These are phyloP conservation scores for Croton laevigatus DNA, from an alignment of 441 rosid species.

Conservation along the genomic window DNA sequence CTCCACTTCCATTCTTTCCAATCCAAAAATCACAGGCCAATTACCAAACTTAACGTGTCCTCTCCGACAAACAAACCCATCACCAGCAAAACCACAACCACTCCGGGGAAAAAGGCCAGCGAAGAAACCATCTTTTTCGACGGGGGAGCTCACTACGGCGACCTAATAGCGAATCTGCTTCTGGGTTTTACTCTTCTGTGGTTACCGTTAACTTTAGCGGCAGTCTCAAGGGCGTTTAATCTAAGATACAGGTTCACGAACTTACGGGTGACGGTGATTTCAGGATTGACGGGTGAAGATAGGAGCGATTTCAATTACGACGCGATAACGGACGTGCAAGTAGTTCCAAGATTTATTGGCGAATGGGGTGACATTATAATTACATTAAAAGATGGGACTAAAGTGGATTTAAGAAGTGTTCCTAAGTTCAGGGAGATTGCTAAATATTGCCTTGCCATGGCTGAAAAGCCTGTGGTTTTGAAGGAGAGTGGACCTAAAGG, in stretches of 20 bases:
- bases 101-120: constrained; percentile 32
- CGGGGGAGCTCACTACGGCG: constrained; percentile 96
- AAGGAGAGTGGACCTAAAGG: constrained; percentile 60
- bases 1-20: constrained; percentile 28
- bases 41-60: constrained; percentile 54
- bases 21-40: constrained; percentile 24
- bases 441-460: constrained; percentile 65
- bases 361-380: constrained; percentile 90
- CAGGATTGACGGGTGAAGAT: constrained; percentile 85
- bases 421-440: constrained; percentile 89
- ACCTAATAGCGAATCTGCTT: constrained; percentile 69
- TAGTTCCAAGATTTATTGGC: constrained; percentile 86
- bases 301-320: constrained; percentile 85
- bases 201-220: constrained; percentile 85
- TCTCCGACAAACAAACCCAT: constrained; percentile 47
- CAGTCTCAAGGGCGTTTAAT: constrained; percentile 71
- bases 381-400: constrained; percentile 70
- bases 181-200: constrained; percentile 84
- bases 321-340: constrained; percentile 81
- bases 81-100: constrained; percentile 31
- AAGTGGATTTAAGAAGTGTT: constrained; percentile 80
- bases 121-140: constrained; percentile 77
- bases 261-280: constrained; percentile 84
- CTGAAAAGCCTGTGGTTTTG: constrained; percentile 51
- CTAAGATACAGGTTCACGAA: constrained; percentile 89